These are phyloP conservation scores for Avena atlantica DNA, from an alignment of 176 grass and related monocot species.

Conservation along the genomic window DNA sequence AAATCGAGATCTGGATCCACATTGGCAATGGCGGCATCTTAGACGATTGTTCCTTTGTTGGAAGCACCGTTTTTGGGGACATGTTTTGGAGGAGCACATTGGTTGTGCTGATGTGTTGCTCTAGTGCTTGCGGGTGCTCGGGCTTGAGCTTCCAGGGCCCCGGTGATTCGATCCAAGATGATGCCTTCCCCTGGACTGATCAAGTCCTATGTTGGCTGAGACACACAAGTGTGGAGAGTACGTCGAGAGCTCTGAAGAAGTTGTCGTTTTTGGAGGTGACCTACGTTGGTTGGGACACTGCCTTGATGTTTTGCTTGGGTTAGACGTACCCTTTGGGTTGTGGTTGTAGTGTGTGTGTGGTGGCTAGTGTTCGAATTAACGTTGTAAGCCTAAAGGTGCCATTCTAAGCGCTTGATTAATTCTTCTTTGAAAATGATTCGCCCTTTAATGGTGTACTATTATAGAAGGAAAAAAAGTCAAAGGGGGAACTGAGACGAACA, in stretches of 20 bases:
- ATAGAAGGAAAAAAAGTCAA: neutral
- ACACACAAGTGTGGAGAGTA: neutral
- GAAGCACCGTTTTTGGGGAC: too few species aligned
- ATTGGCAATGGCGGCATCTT: too few species aligned
- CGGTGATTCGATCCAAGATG: neutral
- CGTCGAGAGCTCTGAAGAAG: neutral
- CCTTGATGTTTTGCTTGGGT: neutral
- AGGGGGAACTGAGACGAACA: neutral
- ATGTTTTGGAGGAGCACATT: too few species aligned
- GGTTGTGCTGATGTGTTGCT: too few species aligned
- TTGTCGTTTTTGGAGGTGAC: neutral
- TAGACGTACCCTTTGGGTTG: neutral
- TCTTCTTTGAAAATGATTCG: too few species aligned
- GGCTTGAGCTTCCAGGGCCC: too few species aligned
- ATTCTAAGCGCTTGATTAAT: neutral
- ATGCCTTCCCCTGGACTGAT: neutral
- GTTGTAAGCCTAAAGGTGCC: too few species aligned
- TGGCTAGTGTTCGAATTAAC: neutral
- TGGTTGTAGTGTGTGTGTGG: neutral
- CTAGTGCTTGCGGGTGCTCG: too few species aligned
- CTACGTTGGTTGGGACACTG: neutral
- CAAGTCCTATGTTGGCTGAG: neutral
- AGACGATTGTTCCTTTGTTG: too few species aligned
- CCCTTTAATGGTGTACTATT: neutral
- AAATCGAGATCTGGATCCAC: too few species aligned